These are phyloP conservation scores for Yamadazyma dushanensis DNA, from an alignment of 1,139 yeast genomes.

Conservation along the genomic window DNA sequence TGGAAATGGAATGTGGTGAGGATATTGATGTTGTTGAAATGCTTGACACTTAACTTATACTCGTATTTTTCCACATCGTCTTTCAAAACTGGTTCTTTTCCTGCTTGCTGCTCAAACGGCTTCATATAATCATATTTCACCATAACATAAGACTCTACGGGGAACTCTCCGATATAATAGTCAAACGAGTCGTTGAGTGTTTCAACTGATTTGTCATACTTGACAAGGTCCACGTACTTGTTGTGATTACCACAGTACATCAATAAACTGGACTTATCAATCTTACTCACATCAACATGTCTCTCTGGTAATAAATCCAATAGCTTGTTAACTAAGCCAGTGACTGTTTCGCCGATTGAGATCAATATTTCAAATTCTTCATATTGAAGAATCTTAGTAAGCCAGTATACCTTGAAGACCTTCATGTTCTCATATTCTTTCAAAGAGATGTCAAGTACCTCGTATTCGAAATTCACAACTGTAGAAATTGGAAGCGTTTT, in stretches of 20 bases:
- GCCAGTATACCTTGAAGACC: conserved; percentile 62
- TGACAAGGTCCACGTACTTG: conserved; percentile 38
- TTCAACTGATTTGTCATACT: conserved; percentile 38
- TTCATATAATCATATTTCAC: conserved; percentile 39
- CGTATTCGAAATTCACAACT: conserved; percentile 62
- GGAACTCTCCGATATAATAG: conserved; percentile 45
- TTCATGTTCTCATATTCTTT: conserved; percentile 77
- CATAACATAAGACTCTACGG: conserved; percentile 44
- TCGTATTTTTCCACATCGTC: conserved; percentile 29
- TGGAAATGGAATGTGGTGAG: conserved; percentile 68
- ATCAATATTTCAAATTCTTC: conserved; percentile 71
- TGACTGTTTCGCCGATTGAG: conserved; percentile 58
- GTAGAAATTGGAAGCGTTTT: conserved; percentile 49
- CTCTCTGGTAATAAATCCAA: conserved; percentile 54
- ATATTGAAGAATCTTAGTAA: conserved; percentile 60
- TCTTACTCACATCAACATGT: conserved; percentile 31
- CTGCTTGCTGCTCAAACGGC: conserved; percentile 23
- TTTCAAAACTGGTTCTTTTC: conserved; percentile 11
- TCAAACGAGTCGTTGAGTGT: conserved; percentile 36
- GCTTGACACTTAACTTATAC: conserved; percentile 27
- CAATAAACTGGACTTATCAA: conserved; percentile 48
- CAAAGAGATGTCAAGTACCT: conserved; percentile 70
- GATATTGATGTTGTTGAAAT: conserved; percentile 41
- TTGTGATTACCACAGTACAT: conserved; percentile 56
- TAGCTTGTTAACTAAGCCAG: conserved; percentile 57